These are phyloP conservation scores for Lactifluus rugatus DNA, from an alignment of 768 basidiomycete species.

Conservation along the genomic window DNA sequence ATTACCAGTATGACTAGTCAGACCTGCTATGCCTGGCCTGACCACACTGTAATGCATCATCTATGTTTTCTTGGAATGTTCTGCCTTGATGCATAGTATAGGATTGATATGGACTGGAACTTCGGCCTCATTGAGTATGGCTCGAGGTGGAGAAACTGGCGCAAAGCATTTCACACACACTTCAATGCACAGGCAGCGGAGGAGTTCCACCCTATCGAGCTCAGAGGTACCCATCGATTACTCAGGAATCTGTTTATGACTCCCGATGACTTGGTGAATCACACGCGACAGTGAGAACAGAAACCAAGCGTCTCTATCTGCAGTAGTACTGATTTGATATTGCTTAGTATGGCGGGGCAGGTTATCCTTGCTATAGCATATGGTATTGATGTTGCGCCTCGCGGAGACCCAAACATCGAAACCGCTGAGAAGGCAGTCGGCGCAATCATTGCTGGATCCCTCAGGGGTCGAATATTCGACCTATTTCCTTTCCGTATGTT, in stretches of 20 bases:
- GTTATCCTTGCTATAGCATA: constrained; percentile 14
- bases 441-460: neutral
- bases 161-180: constrained; percentile 33
- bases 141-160: constrained; percentile 32
- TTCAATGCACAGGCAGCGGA: constrained; percentile 30
- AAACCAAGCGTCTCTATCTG: too few relatives aligned
- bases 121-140: constrained; percentile 35
- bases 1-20: neutral
- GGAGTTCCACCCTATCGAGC: constrained; percentile 1
- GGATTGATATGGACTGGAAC: constrained; percentile 35
- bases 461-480: constrained; percentile 2
- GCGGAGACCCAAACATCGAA: constrained; percentile 9
- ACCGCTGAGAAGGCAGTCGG: constrained; percentile 13
- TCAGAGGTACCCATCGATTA: constrained; percentile 22
- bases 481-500: constrained; percentile 5
- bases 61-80: neutral
- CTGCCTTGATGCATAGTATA: constrained; percentile 3
- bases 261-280: constrained; percentile 31
- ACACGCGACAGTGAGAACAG: constrained; percentile 28
- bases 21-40: neutral
- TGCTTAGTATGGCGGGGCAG: constrained; percentile 1
- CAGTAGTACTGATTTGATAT: neutral
- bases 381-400: constrained; percentile 11
- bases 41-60: neutral
- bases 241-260: constrained; percentile 26